Percentiles rank a stretch among this genome's conserved stretches.
phyloP scores from a whole-genome alignment of 2,329 filamentous ascomycete genomes.

The Penicillium freii region DNA sequence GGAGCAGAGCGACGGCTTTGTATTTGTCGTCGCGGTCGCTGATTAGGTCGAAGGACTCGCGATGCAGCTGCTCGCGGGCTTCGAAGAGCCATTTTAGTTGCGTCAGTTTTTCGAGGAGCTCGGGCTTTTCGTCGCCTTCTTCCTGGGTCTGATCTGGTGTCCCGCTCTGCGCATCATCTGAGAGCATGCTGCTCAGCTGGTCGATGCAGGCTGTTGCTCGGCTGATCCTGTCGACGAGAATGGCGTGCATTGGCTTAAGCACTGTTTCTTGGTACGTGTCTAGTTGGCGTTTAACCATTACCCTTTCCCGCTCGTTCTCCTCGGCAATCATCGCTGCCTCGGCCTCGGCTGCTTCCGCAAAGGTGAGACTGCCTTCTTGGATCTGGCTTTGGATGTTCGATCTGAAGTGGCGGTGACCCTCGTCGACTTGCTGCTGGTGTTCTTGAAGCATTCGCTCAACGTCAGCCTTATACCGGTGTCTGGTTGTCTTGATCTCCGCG shows the following conservation, averaged over 20 bases:
- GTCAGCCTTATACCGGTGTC: slow-evolving; percentile 50
- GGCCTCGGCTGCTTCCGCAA: slow-evolving; percentile 76
- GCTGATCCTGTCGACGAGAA: slow-evolving; percentile 72
- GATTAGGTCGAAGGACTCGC: slow-evolving; percentile 79
- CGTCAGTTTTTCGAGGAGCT: slow-evolving; percentile 89
- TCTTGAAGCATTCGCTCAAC: slow-evolving; percentile 57
- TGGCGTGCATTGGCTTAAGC: slow-evolving; percentile 76
- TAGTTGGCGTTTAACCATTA: slow-evolving; percentile 75
- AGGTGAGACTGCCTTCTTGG: slow-evolving; percentile 72
- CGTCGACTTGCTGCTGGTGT: slow-evolving; percentile 51
- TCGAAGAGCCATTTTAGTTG: slow-evolving; percentile 97
- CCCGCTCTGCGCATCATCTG: slow-evolving; percentile 65
- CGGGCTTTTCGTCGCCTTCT: slow-evolving; percentile 91
- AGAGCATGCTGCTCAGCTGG: slow-evolving; percentile 67
- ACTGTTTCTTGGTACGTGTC: slow-evolving; percentile 80
- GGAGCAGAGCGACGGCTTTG: slow-evolving; percentile 75
- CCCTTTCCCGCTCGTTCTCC: slow-evolving; percentile 69
- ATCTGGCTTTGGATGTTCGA: slow-evolving; percentile 77
- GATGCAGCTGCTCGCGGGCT: slow-evolving; percentile 80
- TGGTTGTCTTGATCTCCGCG: slow-evolving; percentile 66
- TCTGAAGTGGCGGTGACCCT: slow-evolving; percentile 65
- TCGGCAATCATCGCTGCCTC: slow-evolving; percentile 70
- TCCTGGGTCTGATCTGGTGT: slow-evolving; percentile 84
- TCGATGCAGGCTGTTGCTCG: slow-evolving; percentile 75
- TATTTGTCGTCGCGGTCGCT: slow-evolving; percentile 84